Evolutionary conservation across 371 early-diverging fungal genomes (phyloP).

Genomic region (Gilbertella persicaria): DNA sequence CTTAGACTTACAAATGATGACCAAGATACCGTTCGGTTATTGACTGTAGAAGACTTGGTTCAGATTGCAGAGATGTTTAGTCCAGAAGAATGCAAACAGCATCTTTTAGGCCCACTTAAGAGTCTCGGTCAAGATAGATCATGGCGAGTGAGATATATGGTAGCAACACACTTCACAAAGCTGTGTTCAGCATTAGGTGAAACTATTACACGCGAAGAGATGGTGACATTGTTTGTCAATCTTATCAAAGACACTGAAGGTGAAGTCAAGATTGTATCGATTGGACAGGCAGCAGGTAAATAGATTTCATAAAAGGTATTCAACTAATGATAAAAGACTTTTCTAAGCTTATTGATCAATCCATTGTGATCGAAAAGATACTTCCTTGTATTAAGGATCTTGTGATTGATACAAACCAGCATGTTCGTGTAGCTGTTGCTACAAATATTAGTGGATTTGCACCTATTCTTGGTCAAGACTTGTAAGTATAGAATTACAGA

Average conservation of each 20-base stretch:
- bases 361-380: constrained; percentile 78
- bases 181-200: constrained; percentile 41
- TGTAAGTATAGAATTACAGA: constrained; percentile 50
- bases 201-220: constrained; percentile 38
- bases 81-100: constrained; percentile 75
- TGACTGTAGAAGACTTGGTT: constrained; percentile 91
- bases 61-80: constrained; percentile 83
- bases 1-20: constrained; percentile 81
- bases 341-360: constrained; percentile 77
- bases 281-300: constrained; percentile 83
- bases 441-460: constrained; percentile 94
- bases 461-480: constrained; percentile 91
- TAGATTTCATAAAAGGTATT: background rate
- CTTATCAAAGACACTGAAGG: constrained; percentile 96
- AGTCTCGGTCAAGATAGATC: constrained; percentile 87
- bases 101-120: constrained; percentile 75
- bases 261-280: constrained; percentile 92
- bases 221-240: constrained; percentile 53
- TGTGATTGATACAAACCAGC: constrained; percentile 93
- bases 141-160: constrained; percentile 97
- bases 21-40: constrained; percentile 95
- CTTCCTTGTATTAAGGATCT: constrained; percentile 92
- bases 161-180: constrained; percentile 91
- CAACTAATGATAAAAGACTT: constrained; percentile 42
- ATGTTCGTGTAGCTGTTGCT: constrained; percentile 95